Evolutionary conservation across 495 filamentous ascomycete species (phyloP).

Genomic region (Jackrogersella minutella): DNA sequence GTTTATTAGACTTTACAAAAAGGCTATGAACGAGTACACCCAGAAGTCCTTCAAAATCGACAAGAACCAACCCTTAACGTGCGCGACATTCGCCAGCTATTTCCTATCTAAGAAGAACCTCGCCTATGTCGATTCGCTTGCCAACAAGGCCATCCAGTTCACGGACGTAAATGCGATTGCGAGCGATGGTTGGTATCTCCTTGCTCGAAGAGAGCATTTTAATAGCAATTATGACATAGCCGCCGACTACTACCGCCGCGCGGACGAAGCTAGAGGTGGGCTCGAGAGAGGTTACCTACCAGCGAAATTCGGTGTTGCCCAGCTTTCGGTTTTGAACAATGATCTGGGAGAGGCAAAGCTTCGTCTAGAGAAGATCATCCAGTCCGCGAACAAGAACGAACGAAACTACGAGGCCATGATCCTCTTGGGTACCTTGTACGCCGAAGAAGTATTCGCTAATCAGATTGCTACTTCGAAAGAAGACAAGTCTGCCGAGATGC

Average conservation of each 20-base stretch:
- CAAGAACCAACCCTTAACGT: conserved; percentile 89
- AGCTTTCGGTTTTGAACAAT: conserved; percentile 82
- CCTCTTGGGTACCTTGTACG: conserved; percentile 85
- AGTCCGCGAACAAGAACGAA: conserved; percentile 60
- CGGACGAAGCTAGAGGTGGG: conserved; percentile 88
- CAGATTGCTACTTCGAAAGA: conserved; percentile 78
- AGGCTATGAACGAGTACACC: conserved; percentile 92
- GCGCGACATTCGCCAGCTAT: conserved; percentile 86
- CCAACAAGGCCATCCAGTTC: conserved; percentile 91
- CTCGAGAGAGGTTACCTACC: conserved; percentile 87
- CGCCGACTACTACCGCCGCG: conserved; percentile 81
- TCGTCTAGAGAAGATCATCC: conserved; percentile 89
- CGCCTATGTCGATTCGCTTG: conserved; percentile 80
- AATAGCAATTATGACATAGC: conserved; percentile 71
- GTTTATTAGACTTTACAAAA: conserved; percentile 84
- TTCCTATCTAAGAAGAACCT: conserved; percentile 82
- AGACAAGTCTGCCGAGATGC: conserved; percentile 81
- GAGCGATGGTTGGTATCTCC: conserved; percentile 94
- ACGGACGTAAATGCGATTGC: conserved; percentile 96
- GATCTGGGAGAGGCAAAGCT: conserved; percentile 94
- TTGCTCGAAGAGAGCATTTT: conserved; percentile 89
- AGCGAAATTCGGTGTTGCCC: conserved; percentile 90
- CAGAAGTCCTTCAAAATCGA: conserved; percentile 96
- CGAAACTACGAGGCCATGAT: conserved; percentile 93
- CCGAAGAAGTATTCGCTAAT: conserved; percentile 88